phyloP scores from a whole-genome alignment of 1,139 yeast genomes.

The Yamadazyma kanchanaburiensis region DNA sequence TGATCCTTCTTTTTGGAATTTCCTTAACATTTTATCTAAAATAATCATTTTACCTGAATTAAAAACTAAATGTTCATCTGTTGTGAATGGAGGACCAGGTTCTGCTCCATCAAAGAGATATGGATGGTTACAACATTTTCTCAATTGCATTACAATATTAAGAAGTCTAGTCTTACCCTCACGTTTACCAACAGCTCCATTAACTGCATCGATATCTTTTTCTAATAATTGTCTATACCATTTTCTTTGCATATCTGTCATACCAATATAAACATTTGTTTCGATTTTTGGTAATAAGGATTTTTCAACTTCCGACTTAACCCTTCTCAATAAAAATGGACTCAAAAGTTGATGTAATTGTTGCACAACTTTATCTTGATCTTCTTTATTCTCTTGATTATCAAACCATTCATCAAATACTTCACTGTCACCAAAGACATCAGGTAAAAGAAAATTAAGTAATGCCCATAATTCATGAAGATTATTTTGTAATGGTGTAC shows the following conservation, averaged over 20 bases:
- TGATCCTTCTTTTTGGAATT: slow-evolving; percentile 74
- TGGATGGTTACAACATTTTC: slow-evolving; percentile 97
- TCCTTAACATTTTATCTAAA: slow-evolving; percentile 74
- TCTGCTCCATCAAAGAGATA: slow-evolving; percentile 97
- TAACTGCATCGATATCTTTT: slow-evolving; percentile 94
- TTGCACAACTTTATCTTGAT: slow-evolving; percentile 73
- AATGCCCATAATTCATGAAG: slow-evolving; percentile 96
- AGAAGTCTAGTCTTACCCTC: slow-evolving; percentile 88
- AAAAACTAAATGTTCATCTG: slow-evolving; percentile 87
- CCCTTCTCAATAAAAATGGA: slow-evolving; percentile 86
- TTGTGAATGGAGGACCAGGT: slow-evolving; percentile 97
- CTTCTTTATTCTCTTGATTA: slow-evolving; percentile 21
- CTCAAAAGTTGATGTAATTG: slow-evolving; percentile 81
- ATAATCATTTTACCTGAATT: slow-evolving; percentile 91
- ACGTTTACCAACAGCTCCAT: slow-evolving; percentile 83
- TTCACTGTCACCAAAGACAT: slow-evolving; percentile 87
- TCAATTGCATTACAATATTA: slow-evolving; percentile 92
- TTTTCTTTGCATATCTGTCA: slow-evolving; percentile 89
- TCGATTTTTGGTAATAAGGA: slow-evolving; percentile 89
- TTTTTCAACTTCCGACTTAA: slow-evolving; percentile 89
- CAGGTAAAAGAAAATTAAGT: slow-evolving; percentile 85
- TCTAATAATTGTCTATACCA: slow-evolving; percentile 90
- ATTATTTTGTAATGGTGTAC: slow-evolving; percentile 94
- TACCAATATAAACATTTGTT: slow-evolving; percentile 83
- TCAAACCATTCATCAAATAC: slow-evolving; percentile 90